Base-by-base conservation (phyloP, 2,329 filamentous ascomycete species). In the Apiospora aurea region DNA sequence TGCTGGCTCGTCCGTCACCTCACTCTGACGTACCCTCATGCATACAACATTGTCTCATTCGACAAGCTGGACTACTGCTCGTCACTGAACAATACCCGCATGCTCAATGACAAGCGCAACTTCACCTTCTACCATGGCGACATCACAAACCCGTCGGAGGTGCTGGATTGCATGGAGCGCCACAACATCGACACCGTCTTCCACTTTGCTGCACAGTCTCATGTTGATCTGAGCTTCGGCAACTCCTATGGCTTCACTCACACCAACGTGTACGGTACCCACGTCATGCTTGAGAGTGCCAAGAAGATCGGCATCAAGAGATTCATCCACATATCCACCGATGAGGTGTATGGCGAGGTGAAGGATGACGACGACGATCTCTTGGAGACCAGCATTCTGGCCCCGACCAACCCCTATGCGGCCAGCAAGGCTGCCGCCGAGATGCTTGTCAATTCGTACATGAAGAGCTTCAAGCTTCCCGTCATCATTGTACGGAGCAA, bases 41-140 rank as follows among this genome's bases (percentile, higher is more conserved):
- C 89, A 74, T 96, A 96, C 86, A 93, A 93, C 78, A 89, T 96
- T 74, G 86, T 96, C 69, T 95, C 92, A 46, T 94, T 95, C 78
- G 94, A 96, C 83, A 96, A 95, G 82, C 87, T 96, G 72, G 93
- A 96, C 80, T 94, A 95, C 83, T 95, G 93, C 83, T 88, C 93
- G 10, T 93, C 93, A 10, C 85, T 94, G 76, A 94, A 95, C 84
- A 96, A 96, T 82, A 94, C 93, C 4, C 87, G 91, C 64, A 86
- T 88, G 69, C 87, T 96, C 68, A 88, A 92, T 77, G 86, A 87
- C 74, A 88, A 87, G 76, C 85, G 87, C 71, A 96, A 95, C 82
- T 96, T 95, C 81, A 88, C 87, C 43, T 96, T 96, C 80, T 92
- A 94, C 81, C 90, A 93, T 79, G 93, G 94, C 71, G 93, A 96